Evolutionary conservation across 2,329 filamentous ascomycete genomes (phyloP).

Genomic region (Xylogone sp.): DNA sequence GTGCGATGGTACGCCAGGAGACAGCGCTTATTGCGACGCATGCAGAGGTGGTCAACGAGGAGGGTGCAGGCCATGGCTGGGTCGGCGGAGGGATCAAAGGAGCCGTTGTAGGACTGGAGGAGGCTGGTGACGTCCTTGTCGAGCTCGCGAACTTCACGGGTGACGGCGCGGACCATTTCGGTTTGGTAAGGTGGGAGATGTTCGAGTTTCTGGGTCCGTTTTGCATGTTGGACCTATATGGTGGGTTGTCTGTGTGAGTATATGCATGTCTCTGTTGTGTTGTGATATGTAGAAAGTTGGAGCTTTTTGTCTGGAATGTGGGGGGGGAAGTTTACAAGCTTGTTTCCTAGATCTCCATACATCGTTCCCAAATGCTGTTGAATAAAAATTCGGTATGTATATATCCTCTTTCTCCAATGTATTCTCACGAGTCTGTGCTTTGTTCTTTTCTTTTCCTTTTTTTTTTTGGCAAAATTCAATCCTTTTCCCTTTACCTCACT

Average conservation of each 20-base stretch:
- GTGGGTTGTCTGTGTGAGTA: too few species aligned
- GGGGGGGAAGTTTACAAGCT: constrained; percentile 46
- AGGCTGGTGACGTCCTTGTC: constrained; percentile 79
- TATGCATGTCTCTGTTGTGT: too few species aligned
- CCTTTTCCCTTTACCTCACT: too few species aligned
- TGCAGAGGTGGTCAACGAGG: constrained; percentile 89
- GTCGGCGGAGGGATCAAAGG: constrained; percentile 82
- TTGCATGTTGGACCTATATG: constrained; percentile 86
- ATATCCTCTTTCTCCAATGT: not conserved
- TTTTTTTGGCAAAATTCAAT: too few species aligned
- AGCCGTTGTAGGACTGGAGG: constrained; percentile 76
- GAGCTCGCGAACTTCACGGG: constrained; percentile 88
- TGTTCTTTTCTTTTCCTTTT: too few species aligned
- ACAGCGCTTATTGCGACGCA: constrained; percentile 94
- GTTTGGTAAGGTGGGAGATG: constrained; percentile 90
- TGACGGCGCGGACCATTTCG: constrained; percentile 81
- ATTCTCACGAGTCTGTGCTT: too few species aligned
- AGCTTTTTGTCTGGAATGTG: too few species aligned
- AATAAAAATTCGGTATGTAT: too few species aligned
- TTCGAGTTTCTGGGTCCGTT: constrained; percentile 82
- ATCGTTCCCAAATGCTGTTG: constrained; percentile 42
- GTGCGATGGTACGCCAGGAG: constrained; percentile 91
- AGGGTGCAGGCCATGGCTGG: constrained; percentile 83
- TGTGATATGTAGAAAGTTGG: constrained; percentile 5
- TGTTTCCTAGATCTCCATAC: constrained; percentile 69